A percentile compares a stretch with the other conserved stretches of the same genome.
phyloP scores from a whole-genome alignment of 768 basidiomycete species.

The button mushroom (Agaricus bisporus) region DNA sequence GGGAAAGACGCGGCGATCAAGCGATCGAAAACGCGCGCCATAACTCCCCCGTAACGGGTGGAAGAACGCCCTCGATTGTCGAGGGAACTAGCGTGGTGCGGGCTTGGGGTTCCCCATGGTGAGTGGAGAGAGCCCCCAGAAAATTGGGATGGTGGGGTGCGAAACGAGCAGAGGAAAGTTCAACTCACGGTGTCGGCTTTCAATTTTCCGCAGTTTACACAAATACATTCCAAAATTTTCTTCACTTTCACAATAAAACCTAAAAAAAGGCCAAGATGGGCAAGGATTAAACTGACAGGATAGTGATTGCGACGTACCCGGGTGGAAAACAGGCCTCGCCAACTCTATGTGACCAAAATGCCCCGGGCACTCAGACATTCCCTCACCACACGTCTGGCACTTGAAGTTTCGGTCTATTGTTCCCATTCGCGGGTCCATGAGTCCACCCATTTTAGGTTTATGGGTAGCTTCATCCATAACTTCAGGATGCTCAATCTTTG shows the following conservation, averaged over 20 bases:
- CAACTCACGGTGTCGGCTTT: constrained; percentile 96
- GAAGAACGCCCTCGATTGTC: constrained; percentile 79
- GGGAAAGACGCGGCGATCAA: constrained; percentile 81
- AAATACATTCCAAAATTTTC: constrained; percentile 98
- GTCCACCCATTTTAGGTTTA: constrained; percentile 85
- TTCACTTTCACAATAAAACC: constrained; percentile 99
- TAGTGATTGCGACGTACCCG: constrained; percentile 50
- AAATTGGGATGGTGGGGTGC: constrained; percentile 94
- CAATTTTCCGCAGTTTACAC: constrained; percentile 96
- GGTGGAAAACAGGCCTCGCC: constrained; percentile 94
- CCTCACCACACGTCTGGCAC: constrained; percentile 99
- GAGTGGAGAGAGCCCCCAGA: constrained; percentile 97
- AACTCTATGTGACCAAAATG: constrained; percentile 99
- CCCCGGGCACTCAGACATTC: constrained; percentile 99
- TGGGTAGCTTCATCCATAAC: constrained; percentile 95
- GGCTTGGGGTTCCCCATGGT: constrained; percentile 92
- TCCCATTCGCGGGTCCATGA: constrained; percentile 98
- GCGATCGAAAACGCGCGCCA: constrained; percentile 87
- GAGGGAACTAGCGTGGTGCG: constrained; percentile 71
- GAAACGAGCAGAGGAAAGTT: constrained; percentile 86
- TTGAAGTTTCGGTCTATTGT: constrained; percentile 98
- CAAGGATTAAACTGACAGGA: neutral
- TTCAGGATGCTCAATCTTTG: constrained; percentile 97
- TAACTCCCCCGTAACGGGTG: constrained; percentile 59
- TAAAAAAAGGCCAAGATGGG: constrained; percentile 8